phyloP scores from a whole-genome alignment of 208 protist genomes.

The Naegleria fowleri region DNA sequence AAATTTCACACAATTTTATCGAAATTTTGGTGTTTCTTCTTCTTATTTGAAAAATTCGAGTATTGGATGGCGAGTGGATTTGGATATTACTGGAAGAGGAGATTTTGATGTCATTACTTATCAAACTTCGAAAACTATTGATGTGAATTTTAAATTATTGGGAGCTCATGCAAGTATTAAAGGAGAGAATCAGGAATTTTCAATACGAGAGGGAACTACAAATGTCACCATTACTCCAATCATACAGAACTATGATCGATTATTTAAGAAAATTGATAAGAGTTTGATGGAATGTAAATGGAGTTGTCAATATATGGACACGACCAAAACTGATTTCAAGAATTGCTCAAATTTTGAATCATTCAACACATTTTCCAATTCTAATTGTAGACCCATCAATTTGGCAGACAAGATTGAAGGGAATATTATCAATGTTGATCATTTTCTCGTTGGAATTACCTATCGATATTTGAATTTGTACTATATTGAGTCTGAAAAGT shows the following conservation, averaged over 20 bases:
- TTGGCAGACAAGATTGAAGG: no score
- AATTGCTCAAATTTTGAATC: not conserved
- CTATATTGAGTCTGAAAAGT: not conserved
- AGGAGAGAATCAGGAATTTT: not conserved
- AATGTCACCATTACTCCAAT: not conserved
- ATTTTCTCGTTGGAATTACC: not conserved
- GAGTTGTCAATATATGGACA: not conserved
- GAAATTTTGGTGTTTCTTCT: no score
- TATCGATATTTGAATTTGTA: not conserved
- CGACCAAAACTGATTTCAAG: not conserved
- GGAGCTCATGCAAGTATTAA: not conserved
- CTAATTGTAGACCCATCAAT: not conserved
- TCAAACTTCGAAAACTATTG: not conserved
- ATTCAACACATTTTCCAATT: not conserved
- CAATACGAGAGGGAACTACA: not conserved
- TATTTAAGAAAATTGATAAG: not conserved
- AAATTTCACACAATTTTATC: not conserved
- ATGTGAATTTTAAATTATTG: not conserved
- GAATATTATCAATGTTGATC: no score
- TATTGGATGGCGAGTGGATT: not conserved
- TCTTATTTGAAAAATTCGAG: no score
- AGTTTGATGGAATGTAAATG: not conserved
- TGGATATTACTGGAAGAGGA: not conserved
- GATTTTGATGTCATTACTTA: not conserved
- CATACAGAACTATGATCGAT: not conserved